A percentile compares a stretch with the other conserved stretches of the same genome.
These are phyloP conservation scores for Protomyces macrosporus DNA, from an alignment of 1,139 yeast species.

Conservation along the genomic window DNA sequence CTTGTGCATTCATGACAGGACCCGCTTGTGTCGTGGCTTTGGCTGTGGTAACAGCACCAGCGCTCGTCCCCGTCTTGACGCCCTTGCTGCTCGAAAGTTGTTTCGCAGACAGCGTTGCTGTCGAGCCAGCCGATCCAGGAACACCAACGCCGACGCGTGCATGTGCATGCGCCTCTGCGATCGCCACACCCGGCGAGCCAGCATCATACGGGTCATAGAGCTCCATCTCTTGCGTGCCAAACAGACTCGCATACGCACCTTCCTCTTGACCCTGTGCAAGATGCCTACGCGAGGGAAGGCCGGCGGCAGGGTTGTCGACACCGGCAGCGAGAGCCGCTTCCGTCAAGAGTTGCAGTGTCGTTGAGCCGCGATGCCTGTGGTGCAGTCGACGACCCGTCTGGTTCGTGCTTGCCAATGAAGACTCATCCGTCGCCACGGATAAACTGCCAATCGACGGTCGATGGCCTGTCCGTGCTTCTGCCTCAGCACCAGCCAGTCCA, in stretches of 20 bases:
- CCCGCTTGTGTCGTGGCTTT: not conserved
- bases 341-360: not conserved
- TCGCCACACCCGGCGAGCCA: not conserved
- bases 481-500: not conserved
- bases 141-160: not conserved
- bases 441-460: not conserved
- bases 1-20: constrained; percentile 17
- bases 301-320: not conserved
- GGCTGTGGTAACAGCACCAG: not conserved
- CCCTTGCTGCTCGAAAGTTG: no score
- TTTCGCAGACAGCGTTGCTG: not conserved
- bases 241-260: not conserved
- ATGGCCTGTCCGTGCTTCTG: not conserved
- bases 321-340: not conserved
- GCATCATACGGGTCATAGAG: not conserved
- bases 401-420: not conserved
- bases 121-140: not conserved
- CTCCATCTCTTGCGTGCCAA: not conserved
- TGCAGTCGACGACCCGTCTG: not conserved
- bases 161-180: no score
- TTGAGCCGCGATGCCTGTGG: not conserved
- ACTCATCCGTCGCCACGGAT: not conserved
- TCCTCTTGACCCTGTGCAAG: not conserved
- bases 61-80: not conserved
- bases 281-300: not conserved